Evolutionary conservation across 2,329 filamentous ascomycete species (phyloP).

Genomic region (Rhytidhysteron rufulum): DNA sequence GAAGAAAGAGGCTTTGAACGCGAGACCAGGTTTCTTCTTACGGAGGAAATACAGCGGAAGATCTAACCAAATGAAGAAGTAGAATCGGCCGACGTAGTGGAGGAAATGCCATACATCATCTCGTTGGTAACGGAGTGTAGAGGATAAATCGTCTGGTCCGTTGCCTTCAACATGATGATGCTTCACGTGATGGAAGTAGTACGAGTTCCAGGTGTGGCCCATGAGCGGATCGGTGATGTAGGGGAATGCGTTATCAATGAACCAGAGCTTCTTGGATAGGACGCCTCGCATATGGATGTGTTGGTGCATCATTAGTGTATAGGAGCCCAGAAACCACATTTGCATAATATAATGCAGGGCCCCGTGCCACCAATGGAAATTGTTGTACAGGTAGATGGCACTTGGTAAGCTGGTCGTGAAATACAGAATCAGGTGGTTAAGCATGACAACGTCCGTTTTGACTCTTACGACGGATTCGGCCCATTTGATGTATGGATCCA

Average conservation of each 20-base stretch:
- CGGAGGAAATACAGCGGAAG: constrained; percentile 69
- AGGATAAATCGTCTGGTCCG: constrained; percentile 70
- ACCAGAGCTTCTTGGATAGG: constrained; percentile 51
- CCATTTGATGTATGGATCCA: constrained; percentile 58
- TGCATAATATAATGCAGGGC: constrained; percentile 64
- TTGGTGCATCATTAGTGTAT: constrained; percentile 80
- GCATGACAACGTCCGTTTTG: constrained; percentile 71
- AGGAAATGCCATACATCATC: constrained; percentile 64
- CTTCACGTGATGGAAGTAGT: constrained; percentile 83
- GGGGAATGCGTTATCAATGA: constrained; percentile 64
- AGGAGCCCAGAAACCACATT: constrained; percentile 65
- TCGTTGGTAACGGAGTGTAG: constrained; percentile 72
- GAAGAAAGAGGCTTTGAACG: constrained; percentile 55
- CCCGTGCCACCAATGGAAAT: constrained; percentile 66
- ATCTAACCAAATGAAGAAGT: constrained; percentile 70
- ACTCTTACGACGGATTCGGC: constrained; percentile 58
- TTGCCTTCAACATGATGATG: constrained; percentile 82
- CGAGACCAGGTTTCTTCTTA: constrained; percentile 56
- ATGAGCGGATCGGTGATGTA: constrained; percentile 72
- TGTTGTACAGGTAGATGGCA: constrained; percentile 60
- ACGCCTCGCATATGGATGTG: constrained; percentile 77
- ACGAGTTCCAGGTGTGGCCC: constrained; percentile 82
- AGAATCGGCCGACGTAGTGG: constrained; percentile 70
- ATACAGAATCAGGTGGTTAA: constrained; percentile 73
- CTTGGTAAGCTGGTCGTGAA: constrained; percentile 66